phyloP scores from a whole-genome alignment of 306 rosid genomes.

The Crotalaria pallida region DNA sequence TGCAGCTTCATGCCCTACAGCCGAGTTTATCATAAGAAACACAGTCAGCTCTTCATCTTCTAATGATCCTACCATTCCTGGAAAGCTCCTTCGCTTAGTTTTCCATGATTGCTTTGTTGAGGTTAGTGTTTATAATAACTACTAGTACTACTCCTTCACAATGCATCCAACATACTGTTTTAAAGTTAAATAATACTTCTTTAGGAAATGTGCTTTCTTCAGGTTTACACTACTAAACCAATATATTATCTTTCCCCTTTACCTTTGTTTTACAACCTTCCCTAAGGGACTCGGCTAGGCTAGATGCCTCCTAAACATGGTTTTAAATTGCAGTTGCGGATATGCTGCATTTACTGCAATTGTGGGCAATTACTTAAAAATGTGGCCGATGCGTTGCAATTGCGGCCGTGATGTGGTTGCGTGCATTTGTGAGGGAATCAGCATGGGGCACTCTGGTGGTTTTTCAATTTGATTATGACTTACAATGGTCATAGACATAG shows the following conservation, averaged over 20 bases:
- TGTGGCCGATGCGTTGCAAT: no score
- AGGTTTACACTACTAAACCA: not conserved
- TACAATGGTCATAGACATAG: not conserved
- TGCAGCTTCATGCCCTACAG: constrained; percentile 66
- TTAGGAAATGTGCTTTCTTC: not conserved
- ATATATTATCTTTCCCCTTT: not conserved
- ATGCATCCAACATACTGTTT: not conserved
- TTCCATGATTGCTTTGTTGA: constrained; percentile 95
- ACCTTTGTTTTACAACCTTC: not conserved
- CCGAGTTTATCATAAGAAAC: constrained; percentile 60
- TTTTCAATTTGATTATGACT: not conserved
- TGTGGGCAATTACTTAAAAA: no score
- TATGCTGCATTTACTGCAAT: no score
- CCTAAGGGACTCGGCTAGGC: not conserved
- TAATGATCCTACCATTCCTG: constrained; percentile 69
- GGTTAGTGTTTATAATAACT: constrained; percentile 36
- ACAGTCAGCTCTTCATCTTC: constrained; percentile 59
- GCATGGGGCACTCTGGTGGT: not conserved
- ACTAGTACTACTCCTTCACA: not conserved
- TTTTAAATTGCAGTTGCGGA: no score
- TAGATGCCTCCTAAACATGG: not conserved
- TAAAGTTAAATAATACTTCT: not conserved
- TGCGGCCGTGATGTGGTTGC: not conserved
- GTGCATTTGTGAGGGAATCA: not conserved
- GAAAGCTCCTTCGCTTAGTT: constrained; percentile 85